Conservation (phyloP, 306 rosid genomes). For the Potentilla sterilis region DNA sequence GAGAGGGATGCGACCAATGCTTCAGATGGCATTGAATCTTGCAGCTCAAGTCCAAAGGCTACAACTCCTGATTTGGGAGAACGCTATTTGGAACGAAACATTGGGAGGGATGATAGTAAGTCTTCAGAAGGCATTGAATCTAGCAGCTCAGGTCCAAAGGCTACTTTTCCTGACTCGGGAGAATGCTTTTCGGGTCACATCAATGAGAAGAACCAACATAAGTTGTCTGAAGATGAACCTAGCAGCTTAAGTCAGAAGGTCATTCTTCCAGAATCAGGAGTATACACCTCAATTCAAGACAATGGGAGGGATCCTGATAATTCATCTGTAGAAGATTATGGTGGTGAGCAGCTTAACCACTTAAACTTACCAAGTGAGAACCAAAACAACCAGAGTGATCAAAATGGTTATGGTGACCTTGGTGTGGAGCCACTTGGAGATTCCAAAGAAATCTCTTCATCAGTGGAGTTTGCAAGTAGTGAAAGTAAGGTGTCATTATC, state of each 20-base stretch:
- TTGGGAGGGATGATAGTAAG: slow-evolving; percentile 23
- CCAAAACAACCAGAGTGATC: slow-evolving; percentile 33
- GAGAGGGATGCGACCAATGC: not conserved
- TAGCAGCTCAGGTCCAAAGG: slow-evolving; percentile 10
- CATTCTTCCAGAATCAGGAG: not conserved
- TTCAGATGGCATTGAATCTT: not conserved
- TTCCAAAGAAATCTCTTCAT: slow-evolving; percentile 34
- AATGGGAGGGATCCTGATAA: slow-evolving; percentile 1
- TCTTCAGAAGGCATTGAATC: slow-evolving; percentile 2
- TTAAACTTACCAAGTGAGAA: slow-evolving; percentile 40
- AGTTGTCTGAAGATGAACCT: not conserved
- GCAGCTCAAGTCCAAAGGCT: slow-evolving; percentile 35
- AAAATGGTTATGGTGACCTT: slow-evolving; percentile 21
- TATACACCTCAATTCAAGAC: not conserved
- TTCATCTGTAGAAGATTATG: slow-evolving; percentile 32
- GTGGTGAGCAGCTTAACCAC: slow-evolving; percentile 34
- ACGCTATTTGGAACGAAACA: slow-evolving; percentile 28
- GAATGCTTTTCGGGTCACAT: not conserved
- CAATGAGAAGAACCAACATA: not conserved
- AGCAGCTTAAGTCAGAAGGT: slow-evolving; percentile 2
- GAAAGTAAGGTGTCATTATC: slow-evolving; percentile 46
- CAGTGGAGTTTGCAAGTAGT: slow-evolving; percentile 34
- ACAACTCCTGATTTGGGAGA: slow-evolving; percentile 40
- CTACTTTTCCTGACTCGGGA: not conserved
- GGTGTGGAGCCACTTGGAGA: slow-evolving; percentile 37